Evolutionary conservation across 2,329 filamentous ascomycete species (phyloP), one percentile per base, ranked within the genome.

Genomic region (Chalaropsis ovoidea): DNA sequence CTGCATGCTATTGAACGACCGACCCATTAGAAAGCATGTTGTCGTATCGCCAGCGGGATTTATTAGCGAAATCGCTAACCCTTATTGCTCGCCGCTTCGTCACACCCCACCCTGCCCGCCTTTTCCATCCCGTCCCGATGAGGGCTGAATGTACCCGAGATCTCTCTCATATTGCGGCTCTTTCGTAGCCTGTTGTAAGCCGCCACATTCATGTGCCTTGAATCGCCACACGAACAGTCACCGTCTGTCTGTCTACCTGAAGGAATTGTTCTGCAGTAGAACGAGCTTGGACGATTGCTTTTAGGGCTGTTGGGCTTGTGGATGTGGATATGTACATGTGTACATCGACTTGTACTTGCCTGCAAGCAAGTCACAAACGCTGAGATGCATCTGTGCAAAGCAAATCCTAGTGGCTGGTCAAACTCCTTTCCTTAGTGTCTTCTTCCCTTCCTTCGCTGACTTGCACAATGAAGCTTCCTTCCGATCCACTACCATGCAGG

Each of bases 271-370:
- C 13, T 39, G 27, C 52, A 58, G 15, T 17, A n/a, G 17, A 17
- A 4, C 52, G 35, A 58, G 52, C 52, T 58, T 58, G 52, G 52
- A 58, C 52, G n/a, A 24, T 24, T n/a, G n/a, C n/a, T 10, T 19
- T 15, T 52, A 52, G 24, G 13, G 47, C 24, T 24, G 11, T 19
- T 24, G 5, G 8, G 19, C 8, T 31, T 31, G 31, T 31, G 31
- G 31, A 31, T 6, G 6, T 31, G 31, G 2, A 31, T 6, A 31
- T 31, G 6, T 31, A 31, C 6, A 6, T 31, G 6, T 39, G 35
- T 39, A 39, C 47, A 52, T 13, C 11, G 11, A 52, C 47, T 24
- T 52, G 47, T 52, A 24, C 45, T 10, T 49, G 47, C 13, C 19
- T 19, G 24, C 19, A 52, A 22, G 19, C 35, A 39, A 39, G 19